Conservation (phyloP, 352 stramenopile genomes). For the Ophiocytium majus region DNA sequence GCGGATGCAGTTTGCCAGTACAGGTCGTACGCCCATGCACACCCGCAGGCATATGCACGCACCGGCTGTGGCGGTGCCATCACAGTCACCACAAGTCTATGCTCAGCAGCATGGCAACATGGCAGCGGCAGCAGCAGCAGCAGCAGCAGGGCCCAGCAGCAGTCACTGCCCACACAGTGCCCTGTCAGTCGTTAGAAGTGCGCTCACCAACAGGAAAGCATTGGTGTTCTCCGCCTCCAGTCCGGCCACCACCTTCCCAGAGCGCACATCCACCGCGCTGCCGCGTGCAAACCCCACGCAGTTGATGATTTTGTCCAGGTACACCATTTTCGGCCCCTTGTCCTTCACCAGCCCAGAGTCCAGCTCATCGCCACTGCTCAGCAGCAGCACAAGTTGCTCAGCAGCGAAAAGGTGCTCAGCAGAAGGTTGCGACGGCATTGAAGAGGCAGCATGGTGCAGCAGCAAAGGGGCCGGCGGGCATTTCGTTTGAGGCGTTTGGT, state of each 20-base stretch:
- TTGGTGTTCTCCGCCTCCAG: conserved; percentile 82
- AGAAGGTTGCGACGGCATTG: background rate
- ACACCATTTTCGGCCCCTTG: conserved; percentile 85
- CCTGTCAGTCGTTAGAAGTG: no score
- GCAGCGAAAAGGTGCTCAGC: background rate
- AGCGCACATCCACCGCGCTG: conserved; percentile 29
- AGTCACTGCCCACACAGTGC: no score
- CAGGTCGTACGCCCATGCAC: no score
- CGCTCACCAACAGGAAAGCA: conserved; percentile 68
- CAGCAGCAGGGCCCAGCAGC: no score
- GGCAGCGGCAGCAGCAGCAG: no score
- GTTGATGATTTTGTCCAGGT: conserved; percentile 71
- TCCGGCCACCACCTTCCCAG: conserved; percentile 75
- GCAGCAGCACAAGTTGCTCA: background rate
- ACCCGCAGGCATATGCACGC: no score
- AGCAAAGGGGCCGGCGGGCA: background rate
- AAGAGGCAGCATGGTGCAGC: background rate
- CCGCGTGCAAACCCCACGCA: conserved; percentile 36
- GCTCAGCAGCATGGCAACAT: no score
- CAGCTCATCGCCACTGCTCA: conserved; percentile 68
- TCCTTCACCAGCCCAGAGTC: conserved; percentile 84
- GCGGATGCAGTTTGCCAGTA: no score
- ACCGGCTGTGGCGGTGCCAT: background rate
- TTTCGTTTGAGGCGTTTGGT: no score
- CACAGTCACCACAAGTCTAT: no score